phyloP scores from a whole-genome alignment of 148 eudicot genomes.

The Chenopodium suecicum region DNA sequence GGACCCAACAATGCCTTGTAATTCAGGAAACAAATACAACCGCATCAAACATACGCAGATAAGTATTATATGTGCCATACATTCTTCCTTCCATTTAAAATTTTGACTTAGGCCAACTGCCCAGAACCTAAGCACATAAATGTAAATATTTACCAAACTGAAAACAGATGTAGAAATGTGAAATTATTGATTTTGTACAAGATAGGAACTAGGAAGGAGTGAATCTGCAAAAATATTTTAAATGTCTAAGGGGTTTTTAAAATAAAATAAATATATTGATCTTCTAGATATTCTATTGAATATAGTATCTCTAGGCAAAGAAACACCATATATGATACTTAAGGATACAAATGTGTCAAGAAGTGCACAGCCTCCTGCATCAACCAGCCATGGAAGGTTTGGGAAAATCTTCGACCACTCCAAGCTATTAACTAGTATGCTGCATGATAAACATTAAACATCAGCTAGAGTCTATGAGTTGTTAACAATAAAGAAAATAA shows the following conservation, averaged over 20 bases:
- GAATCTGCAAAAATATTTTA: too few relatives aligned
- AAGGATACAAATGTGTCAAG: conserved; percentile 86
- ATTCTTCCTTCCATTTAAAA: not conserved
- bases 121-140: not conserved
- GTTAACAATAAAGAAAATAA: not conserved
- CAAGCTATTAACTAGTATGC: conserved; percentile 76
- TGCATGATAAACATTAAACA: conserved; percentile 24
- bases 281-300: too few relatives aligned
- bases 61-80: not conserved
- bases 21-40: not conserved
- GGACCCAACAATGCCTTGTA: conserved; percentile 22
- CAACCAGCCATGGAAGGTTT: conserved; percentile 85
- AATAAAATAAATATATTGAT: too few relatives aligned
- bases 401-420: conserved; percentile 67
- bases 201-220: not conserved
- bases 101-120: not conserved
- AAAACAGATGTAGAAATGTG: not conserved
- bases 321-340: not conserved
- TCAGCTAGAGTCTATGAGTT: not conserved
- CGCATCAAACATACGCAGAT: not conserved
- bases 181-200: not conserved
- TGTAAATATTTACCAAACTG: not conserved
- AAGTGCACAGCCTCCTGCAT: conserved; percentile 67
- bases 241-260: too few relatives aligned
- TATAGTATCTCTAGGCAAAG: not conserved